Percentiles rank a stretch among this genome's conserved stretches.
Conservation (phyloP, 129 eudicot species). For the Lactuca sativa region DNA sequence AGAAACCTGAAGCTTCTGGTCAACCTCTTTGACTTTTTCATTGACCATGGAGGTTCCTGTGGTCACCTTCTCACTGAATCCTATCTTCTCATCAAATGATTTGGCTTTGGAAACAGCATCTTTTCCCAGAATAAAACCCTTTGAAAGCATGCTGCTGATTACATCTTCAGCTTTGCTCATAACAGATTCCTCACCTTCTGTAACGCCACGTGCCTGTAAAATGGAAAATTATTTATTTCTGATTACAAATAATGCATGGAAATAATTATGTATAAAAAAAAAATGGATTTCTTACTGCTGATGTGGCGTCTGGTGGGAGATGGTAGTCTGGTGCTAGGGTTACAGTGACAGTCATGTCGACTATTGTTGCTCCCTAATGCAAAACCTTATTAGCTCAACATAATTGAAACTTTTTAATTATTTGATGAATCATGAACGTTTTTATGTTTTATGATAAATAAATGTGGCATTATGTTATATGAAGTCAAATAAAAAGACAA, state of each 20-base stretch:
- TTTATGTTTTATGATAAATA: too few relatives aligned
- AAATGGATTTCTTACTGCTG: constrained; percentile 44
- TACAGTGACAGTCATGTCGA: constrained; percentile 56
- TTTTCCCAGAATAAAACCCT: constrained; percentile 69
- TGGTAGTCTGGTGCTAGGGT: constrained; percentile 59
- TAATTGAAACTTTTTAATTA: too few relatives aligned
- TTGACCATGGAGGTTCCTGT: constrained; percentile 61
- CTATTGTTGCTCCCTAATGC: constrained; percentile 84
- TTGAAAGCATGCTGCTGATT: constrained; percentile 75
- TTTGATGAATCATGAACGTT: too few relatives aligned
- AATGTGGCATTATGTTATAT: neutral
- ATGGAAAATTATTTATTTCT: neutral
- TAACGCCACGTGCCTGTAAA: constrained; percentile 42
- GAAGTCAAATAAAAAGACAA: neutral
- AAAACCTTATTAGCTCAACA: too few relatives aligned
- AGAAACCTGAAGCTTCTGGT: constrained; percentile 69
- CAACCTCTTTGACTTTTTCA: constrained; percentile 70
- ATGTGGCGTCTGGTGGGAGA: constrained; percentile 66
- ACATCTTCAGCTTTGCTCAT: constrained; percentile 79
- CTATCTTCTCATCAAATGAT: constrained; percentile 65
- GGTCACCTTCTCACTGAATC: constrained; percentile 63
- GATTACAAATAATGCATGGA: neutral
- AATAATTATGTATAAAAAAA: neutral
- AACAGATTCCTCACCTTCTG: constrained; percentile 59
- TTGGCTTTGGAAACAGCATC: constrained; percentile 70